phyloP scores from a whole-genome alignment of 2,329 filamentous ascomycete genomes.

The Zelopaecilomyces penicillatus region DNA sequence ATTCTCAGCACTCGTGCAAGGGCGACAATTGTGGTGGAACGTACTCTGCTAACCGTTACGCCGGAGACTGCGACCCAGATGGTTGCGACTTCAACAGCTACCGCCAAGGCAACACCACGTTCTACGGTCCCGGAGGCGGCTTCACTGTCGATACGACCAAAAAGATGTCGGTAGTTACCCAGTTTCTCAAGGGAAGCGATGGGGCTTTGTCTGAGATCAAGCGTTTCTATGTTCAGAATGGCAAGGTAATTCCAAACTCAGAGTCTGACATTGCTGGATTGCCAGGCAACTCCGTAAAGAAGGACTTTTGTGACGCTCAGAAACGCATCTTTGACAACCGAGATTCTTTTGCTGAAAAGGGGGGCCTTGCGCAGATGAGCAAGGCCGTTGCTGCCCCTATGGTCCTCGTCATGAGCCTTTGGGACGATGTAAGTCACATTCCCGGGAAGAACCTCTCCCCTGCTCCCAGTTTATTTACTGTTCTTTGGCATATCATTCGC shows the following conservation, averaged over 20 bases:
- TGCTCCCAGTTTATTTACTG: background rate
- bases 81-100: slow-evolving; percentile 65
- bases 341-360: slow-evolving; percentile 44
- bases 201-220: slow-evolving; percentile 53
- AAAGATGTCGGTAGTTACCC: slow-evolving; percentile 58
- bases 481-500: background rate
- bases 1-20: slow-evolving; percentile 42
- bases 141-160: slow-evolving; percentile 50
- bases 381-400: slow-evolving; percentile 32
- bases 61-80: slow-evolving; percentile 57
- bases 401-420: slow-evolving; percentile 44
- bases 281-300: slow-evolving; percentile 43
- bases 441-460: background rate
- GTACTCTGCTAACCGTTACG: slow-evolving; percentile 46
- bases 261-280: slow-evolving; percentile 30
- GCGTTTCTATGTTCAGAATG: slow-evolving; percentile 58
- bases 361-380: slow-evolving; percentile 51
- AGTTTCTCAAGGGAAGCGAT: slow-evolving; percentile 43
- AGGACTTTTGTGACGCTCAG: slow-evolving; percentile 49
- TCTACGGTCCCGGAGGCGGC: slow-evolving; percentile 49
- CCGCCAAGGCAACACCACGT: slow-evolving; percentile 55
- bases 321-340: slow-evolving; percentile 49
- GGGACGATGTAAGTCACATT: slow-evolving; percentile 45
- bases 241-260: slow-evolving; percentile 47
- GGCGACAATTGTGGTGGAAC: slow-evolving; percentile 45